Base-by-base conservation (phyloP, 345 rosid genomes). In the Aegle marmelos region DNA sequence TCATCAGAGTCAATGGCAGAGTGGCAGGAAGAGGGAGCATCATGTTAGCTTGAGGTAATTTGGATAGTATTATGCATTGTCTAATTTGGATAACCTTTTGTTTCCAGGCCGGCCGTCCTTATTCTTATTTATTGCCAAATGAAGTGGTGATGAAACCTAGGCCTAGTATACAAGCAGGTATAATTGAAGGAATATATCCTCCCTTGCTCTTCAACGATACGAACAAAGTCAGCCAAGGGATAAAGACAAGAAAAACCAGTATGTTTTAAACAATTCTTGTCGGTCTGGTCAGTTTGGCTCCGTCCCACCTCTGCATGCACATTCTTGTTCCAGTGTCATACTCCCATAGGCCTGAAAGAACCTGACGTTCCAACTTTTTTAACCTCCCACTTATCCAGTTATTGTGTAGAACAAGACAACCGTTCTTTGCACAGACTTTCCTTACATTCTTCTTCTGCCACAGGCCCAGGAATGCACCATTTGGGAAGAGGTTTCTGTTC, bases 341-440 rank as follows among this genome's bases (percentile, higher is more conserved):
- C 37, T 90, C 92, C 98, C 98, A 93, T 2, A 92, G 87, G 77
- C 95, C 96, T 31, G 93, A 88, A 45, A 62, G 77, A 78, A 93
- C 87, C 80, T 91, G 97, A 34, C 93, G 93, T 80, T 89, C 90
- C 13, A 95, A 90, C 83, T 95, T 95, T 86, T 90, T 92, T 81
- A 89, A 28, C 87, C 98, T 91, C 70, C 97, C 98, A 78, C 88
- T 88, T 66, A 95, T 88, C 96, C 97, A 93, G 45, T 90, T 95
- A 79, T 90, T 92, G 33, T 93, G 98, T 74, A 95, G 88, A 82
- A 95, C 82, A n/a, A 86, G 83, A 74, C 93, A 95, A 31, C 86
- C 92, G 74, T 56, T 84, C 83, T 82, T 86, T 76, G 57, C 80
- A 28, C 99, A 95, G 77, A 90, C 85, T 74, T 74, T 82, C 82